phyloP scores from a whole-genome alignment of 2,329 filamentous ascomycete species.

The Verticillium klebahnii region DNA sequence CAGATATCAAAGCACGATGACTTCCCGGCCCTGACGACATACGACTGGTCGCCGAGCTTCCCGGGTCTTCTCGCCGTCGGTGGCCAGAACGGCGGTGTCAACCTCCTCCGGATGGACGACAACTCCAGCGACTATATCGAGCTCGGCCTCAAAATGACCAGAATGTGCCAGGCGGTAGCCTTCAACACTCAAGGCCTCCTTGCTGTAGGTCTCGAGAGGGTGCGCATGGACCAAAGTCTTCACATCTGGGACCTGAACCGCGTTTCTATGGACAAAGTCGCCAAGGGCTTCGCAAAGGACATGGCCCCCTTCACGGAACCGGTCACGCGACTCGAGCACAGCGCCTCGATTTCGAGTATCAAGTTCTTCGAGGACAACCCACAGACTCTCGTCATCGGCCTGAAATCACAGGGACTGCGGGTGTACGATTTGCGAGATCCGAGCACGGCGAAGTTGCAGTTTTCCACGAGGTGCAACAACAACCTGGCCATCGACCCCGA shows the following conservation, averaged over 20 bases:
- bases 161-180: constrained; percentile 76
- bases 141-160: constrained; percentile 68
- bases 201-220: constrained; percentile 74
- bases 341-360: constrained; percentile 75
- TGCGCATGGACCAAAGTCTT: constrained; percentile 75
- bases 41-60: constrained; percentile 62
- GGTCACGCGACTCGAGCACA: constrained; percentile 55
- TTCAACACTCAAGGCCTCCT: constrained; percentile 70
- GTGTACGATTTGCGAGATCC: constrained; percentile 71
- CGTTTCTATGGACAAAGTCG: constrained; percentile 41
- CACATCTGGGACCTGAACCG: constrained; percentile 78
- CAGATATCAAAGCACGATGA: constrained; percentile 57
- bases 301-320: constrained; percentile 50
- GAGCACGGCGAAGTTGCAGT: constrained; percentile 52
- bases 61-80: constrained; percentile 69
- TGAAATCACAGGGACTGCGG: constrained; percentile 69
- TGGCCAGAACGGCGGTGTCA: constrained; percentile 69
- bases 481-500: constrained; percentile 74
- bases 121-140: constrained; percentile 60
- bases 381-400: constrained; percentile 69
- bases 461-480: constrained; percentile 58
- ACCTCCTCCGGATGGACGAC: constrained; percentile 68
- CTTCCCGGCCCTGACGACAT: constrained; percentile 59
- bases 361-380: constrained; percentile 77
- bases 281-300: constrained; percentile 45